phyloP scores from a whole-genome alignment of 768 basidiomycete species.

The Boletus fagicola region DNA sequence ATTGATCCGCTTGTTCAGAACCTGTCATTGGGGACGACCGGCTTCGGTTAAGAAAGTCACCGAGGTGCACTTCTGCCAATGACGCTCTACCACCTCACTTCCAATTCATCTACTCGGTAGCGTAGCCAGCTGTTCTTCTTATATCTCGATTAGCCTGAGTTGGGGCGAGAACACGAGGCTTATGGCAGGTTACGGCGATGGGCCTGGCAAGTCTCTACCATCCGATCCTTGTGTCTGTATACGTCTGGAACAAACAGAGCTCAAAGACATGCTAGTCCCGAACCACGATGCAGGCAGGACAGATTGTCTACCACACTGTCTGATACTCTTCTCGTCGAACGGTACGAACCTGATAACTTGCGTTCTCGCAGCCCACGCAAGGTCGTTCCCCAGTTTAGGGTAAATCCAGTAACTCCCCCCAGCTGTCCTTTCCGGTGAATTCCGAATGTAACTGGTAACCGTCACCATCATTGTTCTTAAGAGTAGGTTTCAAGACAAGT shows the following conservation, averaged over 20 bases:
- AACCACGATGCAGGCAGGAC: background rate
- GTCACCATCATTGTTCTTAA: background rate
- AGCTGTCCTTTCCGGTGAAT: background rate
- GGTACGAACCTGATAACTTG: background rate
- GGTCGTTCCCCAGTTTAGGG: background rate
- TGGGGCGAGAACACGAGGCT: background rate
- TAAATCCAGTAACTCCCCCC: background rate
- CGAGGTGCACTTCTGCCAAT: background rate
- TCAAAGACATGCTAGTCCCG: background rate
- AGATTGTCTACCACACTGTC: background rate
- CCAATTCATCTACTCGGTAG: background rate
- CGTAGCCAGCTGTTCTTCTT: background rate
- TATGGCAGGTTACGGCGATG: background rate
- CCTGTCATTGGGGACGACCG: background rate
- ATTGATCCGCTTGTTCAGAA: background rate
- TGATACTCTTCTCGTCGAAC: background rate
- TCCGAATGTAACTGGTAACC: slow-evolving; percentile 4
- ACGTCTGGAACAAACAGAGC: background rate
- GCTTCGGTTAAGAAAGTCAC: background rate
- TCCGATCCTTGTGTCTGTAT: background rate
- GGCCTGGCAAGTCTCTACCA: background rate
- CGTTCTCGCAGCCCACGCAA: background rate
- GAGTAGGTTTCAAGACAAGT: slow-evolving; percentile 9
- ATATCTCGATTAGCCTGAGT: background rate
- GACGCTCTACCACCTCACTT: background rate